Evolutionary conservation across 2,329 filamentous ascomycete genomes (phyloP).

Genomic region (Cladosporium sp.): DNA sequence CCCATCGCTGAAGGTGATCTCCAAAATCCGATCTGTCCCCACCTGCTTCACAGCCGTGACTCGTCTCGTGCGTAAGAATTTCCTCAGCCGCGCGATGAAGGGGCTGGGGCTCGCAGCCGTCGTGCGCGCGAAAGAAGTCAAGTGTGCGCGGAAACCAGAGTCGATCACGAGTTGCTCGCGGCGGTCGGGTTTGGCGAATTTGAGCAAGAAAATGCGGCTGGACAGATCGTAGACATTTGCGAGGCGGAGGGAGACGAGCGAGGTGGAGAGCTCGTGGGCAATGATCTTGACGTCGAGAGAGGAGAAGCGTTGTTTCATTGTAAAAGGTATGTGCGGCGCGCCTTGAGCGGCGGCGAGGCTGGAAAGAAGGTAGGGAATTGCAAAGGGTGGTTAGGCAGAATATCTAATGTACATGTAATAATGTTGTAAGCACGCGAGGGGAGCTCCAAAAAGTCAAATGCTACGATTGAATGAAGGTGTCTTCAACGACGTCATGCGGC

Average conservation of each 20-base stretch:
- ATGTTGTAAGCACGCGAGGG: too few species aligned
- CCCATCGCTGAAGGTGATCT: constrained; percentile 89
- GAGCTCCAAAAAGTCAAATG: background rate
- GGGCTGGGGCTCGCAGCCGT: constrained; percentile 78
- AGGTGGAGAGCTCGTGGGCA: constrained; percentile 80
- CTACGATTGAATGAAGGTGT: background rate
- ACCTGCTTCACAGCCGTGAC: constrained; percentile 79
- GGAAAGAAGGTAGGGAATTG: background rate
- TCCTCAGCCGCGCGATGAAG: constrained; percentile 82
- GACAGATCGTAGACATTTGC: constrained; percentile 96
- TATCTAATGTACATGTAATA: background rate
- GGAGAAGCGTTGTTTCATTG: constrained; percentile 75
- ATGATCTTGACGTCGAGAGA: constrained; percentile 87
- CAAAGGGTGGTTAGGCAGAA: too few species aligned
- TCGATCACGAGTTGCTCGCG: constrained; percentile 91
- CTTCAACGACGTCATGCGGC: constrained; percentile 6
- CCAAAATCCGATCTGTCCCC: constrained; percentile 88
- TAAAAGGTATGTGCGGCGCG: background rate
- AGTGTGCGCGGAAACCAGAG: constrained; percentile 90
- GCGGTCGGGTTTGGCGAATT: constrained; percentile 84
- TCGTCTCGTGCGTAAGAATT: constrained; percentile 79
- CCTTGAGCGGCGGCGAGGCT: background rate
- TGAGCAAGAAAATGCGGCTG: constrained; percentile 90
- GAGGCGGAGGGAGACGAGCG: constrained; percentile 72
- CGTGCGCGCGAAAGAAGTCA: constrained; percentile 84